phyloP scores from a whole-genome alignment of 495 filamentous ascomycete genomes.

The Rhizodiscina lignyota region DNA sequence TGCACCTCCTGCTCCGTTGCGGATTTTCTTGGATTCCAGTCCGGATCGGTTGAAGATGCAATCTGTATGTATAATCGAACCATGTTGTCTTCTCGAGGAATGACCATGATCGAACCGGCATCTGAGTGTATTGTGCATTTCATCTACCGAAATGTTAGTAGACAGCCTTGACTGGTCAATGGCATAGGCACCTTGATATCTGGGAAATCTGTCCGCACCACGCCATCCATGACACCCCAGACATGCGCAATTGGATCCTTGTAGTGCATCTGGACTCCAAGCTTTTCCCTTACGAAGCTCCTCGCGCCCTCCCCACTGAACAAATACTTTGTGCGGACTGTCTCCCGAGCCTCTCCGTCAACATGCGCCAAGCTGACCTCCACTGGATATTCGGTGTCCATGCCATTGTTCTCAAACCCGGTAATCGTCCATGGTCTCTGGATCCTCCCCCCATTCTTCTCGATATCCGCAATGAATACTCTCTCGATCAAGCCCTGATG shows the following conservation, averaged over 20 bases:
- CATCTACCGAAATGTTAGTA: constrained; percentile 34
- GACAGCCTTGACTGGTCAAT: neutral
- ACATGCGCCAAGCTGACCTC: constrained; percentile 58
- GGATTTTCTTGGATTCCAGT: constrained; percentile 34
- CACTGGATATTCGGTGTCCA: constrained; percentile 38
- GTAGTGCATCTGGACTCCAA: constrained; percentile 41
- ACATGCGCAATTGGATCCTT: constrained; percentile 46
- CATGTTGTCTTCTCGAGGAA: constrained; percentile 28
- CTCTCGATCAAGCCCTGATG: constrained; percentile 51
- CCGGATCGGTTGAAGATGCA: constrained; percentile 39
- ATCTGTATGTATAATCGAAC: constrained; percentile 28
- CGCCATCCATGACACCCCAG: constrained; percentile 29
- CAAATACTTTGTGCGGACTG: constrained; percentile 43
- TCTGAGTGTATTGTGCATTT: constrained; percentile 61
- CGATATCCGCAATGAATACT: constrained; percentile 45
- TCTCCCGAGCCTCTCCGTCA: constrained; percentile 47
- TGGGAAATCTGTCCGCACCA: constrained; percentile 26
- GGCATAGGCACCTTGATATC: constrained; percentile 26
- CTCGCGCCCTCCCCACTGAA: constrained; percentile 50
- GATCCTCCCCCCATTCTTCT: constrained; percentile 39
- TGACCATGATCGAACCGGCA: constrained; percentile 29
- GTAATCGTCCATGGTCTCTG: constrained; percentile 46
- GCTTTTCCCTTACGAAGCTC: constrained; percentile 42
- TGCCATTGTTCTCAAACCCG: constrained; percentile 40
- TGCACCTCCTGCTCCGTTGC: constrained; percentile 43